Evolutionary conservation across 2,329 filamentous ascomycete species (phyloP).

Genomic region (Grosmannia serpens): DNA sequence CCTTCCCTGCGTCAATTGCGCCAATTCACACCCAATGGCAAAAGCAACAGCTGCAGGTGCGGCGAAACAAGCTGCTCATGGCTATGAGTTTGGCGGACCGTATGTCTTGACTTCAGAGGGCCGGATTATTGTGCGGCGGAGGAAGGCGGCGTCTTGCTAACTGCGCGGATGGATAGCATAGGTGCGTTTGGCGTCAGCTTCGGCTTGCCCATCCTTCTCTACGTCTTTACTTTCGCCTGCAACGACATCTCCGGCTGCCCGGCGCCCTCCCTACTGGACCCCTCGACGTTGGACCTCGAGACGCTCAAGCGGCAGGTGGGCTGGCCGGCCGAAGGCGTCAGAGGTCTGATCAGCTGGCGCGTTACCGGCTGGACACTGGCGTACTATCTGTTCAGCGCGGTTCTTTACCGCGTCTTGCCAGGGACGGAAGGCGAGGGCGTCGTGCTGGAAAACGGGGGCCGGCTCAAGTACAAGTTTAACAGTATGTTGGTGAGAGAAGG

Average conservation of each 20-base stretch:
- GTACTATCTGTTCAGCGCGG: slow-evolving; percentile 67
- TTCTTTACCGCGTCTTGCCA: slow-evolving; percentile 67
- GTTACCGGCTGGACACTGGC: slow-evolving; percentile 59
- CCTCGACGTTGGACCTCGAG: slow-evolving; percentile 57
- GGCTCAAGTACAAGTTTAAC: slow-evolving; percentile 74
- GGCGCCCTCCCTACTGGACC: slow-evolving; percentile 65
- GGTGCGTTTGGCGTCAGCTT: slow-evolving; percentile 71
- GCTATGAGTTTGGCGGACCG: slow-evolving; percentile 43
- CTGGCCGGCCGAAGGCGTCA: slow-evolving; percentile 63
- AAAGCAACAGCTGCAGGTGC: not conserved
- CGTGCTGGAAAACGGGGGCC: slow-evolving; percentile 57
- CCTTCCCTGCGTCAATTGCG: too few species aligned
- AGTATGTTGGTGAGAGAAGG: slow-evolving; percentile 29
- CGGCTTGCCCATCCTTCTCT: slow-evolving; percentile 67
- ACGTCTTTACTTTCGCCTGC: slow-evolving; percentile 72
- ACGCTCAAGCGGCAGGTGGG: slow-evolving; percentile 69
- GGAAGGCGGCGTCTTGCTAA: not conserved
- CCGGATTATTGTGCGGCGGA: not conserved
- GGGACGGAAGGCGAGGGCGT: slow-evolving; percentile 61
- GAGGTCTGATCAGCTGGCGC: slow-evolving; percentile 57
- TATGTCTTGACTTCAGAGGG: slow-evolving; percentile 15
- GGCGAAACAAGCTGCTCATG: slow-evolving; percentile 18
- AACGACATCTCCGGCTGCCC: slow-evolving; percentile 91
- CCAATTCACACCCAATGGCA: not conserved
- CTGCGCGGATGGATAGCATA: slow-evolving; percentile 35